phyloP scores from a whole-genome alignment of 768 basidiomycete species.

The Kwoniella sp. region DNA sequence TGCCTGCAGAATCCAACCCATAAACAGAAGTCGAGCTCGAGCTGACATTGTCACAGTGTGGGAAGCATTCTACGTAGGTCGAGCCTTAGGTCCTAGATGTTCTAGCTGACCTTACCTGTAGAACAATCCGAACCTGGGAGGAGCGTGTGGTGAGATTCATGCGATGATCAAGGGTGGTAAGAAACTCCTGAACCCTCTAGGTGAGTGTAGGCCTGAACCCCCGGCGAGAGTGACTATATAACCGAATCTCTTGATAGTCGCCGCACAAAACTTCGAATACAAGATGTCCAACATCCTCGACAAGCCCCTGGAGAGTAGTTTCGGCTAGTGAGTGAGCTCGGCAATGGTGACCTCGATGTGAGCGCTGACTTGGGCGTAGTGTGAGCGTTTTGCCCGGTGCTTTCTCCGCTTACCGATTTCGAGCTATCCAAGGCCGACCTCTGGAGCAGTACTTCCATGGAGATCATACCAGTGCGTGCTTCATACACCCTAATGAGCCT shows the following conservation, averaged over 20 bases:
- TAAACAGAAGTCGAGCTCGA: no score
- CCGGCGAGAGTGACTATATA: not conserved
- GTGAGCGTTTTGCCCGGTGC: constrained; percentile 52
- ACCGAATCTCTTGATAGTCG: constrained; percentile 17
- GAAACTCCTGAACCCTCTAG: constrained; percentile 46
- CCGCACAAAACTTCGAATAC: constrained; percentile 53
- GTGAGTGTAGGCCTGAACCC: not conserved
- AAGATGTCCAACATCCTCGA: constrained; percentile 54
- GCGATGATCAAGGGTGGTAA: constrained; percentile 47
- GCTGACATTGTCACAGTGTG: constrained; percentile 59
- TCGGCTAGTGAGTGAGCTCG: constrained; percentile 33
- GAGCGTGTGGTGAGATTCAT: constrained; percentile 51
- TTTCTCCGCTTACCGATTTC: constrained; percentile 51
- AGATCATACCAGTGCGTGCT: constrained; percentile 45
- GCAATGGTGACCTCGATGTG: not conserved
- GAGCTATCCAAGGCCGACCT: constrained; percentile 48
- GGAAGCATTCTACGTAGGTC: constrained; percentile 55
- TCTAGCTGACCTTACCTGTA: constrained; percentile 3
- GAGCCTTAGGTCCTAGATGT: not conserved
- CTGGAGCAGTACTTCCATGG: constrained; percentile 52
- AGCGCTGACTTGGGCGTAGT: constrained; percentile 1
- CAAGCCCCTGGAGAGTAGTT: constrained; percentile 50
- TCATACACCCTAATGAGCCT: not conserved
- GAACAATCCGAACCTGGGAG: constrained; percentile 50
- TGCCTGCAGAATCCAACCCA: no score